Percentiles rank a stretch among this genome's conserved stretches.
phyloP scores from a whole-genome alignment of 805 yeast genomes.

The Pichia nakasei region DNA sequence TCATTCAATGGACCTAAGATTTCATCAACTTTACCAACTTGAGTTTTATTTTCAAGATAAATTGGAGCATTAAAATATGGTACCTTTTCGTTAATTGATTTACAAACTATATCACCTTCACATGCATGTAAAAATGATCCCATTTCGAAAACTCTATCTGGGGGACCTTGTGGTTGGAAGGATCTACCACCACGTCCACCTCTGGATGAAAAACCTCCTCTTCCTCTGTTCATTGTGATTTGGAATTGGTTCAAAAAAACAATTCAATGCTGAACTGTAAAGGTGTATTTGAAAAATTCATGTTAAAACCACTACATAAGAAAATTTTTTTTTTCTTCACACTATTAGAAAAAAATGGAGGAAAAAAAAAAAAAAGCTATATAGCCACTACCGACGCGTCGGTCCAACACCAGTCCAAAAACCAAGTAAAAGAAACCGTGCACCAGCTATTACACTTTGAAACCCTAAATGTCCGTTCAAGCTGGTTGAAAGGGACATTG shows the following conservation, averaged over 20 bases:
- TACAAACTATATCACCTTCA: slow-evolving; percentile 96
- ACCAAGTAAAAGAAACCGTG: too few relatives aligned
- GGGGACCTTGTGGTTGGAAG: slow-evolving; percentile 83
- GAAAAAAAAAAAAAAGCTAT: too few relatives aligned
- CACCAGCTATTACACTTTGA: too few relatives aligned
- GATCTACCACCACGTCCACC: slow-evolving; percentile 66
- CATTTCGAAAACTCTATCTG: slow-evolving; percentile 90
- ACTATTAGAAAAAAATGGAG: not conserved
- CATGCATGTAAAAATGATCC: slow-evolving; percentile 87
- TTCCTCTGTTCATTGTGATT: slow-evolving; percentile 58
- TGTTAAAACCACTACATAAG: too few relatives aligned
- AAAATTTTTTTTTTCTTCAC: not conserved
- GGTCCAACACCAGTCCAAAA: too few relatives aligned
- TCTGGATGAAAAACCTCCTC: slow-evolving; percentile 64
- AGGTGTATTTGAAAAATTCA: too few relatives aligned
- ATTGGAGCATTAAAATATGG: slow-evolving; percentile 99
- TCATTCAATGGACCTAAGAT: slow-evolving; percentile 96
- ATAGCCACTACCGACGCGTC: too few relatives aligned
- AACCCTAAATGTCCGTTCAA: too few relatives aligned
- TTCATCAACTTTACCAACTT: slow-evolving; percentile 96
- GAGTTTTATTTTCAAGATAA: slow-evolving; percentile 90
- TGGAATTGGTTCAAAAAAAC: too few relatives aligned
- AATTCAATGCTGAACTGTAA: too few relatives aligned
- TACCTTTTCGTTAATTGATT: slow-evolving; percentile 85
- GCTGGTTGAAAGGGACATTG: too few relatives aligned